These are phyloP conservation scores for Selaginella moellendorffii DNA, from an alignment of 75 land plant species.

Conservation along the genomic window DNA sequence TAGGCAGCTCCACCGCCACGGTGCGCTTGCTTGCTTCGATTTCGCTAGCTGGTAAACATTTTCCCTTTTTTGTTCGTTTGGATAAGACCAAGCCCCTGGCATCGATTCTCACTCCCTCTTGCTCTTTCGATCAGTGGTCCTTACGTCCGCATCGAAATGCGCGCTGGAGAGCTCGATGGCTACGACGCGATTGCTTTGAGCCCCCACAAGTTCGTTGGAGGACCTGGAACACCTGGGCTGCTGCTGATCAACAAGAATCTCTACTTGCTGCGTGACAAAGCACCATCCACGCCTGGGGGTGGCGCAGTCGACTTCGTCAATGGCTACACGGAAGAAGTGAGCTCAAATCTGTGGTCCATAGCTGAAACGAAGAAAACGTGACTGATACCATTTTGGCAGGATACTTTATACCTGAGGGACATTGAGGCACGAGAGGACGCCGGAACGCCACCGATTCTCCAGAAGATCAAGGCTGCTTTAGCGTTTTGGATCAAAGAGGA, in stretches of 20 bases:
- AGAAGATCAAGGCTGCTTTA: slow-evolving; percentile 46
- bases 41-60: slow-evolving; percentile 45
- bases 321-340: slow-evolving; percentile 42
- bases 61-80: not conserved
- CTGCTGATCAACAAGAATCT: slow-evolving; percentile 48
- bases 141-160: slow-evolving; percentile 52
- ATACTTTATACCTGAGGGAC: slow-evolving; percentile 46
- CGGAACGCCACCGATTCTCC: slow-evolving; percentile 56
- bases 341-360: not conserved
- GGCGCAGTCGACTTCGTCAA: slow-evolving; percentile 63
- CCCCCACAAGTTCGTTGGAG: slow-evolving; percentile 68
- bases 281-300: slow-evolving; percentile 69
- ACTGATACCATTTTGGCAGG: slow-evolving; percentile 18
- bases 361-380: not conserved
- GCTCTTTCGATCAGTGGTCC: slow-evolving; percentile 35
- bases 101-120: slow-evolving; percentile 10
- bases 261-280: slow-evolving; percentile 28
- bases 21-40: slow-evolving; percentile 62
- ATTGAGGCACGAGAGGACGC: slow-evolving; percentile 62
- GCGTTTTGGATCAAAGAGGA: slow-evolving; percentile 71
- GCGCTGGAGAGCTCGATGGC: slow-evolving; percentile 40
- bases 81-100: too few species aligned
- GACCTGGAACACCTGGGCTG: slow-evolving; percentile 57
- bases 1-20: slow-evolving; percentile 40
- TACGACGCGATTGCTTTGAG: slow-evolving; percentile 64